Evolutionary conservation across 805 yeast genomes (phyloP).

Genomic region (Kurtzmaniella cleridarum): DNA sequence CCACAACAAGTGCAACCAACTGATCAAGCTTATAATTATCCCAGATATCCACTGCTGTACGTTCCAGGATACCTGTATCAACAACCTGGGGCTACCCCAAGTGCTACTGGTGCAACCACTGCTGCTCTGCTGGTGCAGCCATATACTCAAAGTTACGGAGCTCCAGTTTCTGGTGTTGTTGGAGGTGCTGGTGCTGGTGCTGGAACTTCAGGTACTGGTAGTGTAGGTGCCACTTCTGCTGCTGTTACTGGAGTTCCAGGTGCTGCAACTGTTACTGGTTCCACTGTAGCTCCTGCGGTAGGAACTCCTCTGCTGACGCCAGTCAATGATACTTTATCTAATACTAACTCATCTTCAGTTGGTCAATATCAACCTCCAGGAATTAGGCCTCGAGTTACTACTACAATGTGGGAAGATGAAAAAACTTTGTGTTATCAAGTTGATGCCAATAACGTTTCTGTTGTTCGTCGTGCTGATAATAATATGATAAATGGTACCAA

Average conservation of each 20-base stretch:
- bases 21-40: background rate
- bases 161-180: conserved; percentile 4
- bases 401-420: conserved; percentile 91
- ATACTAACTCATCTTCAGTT: conserved; percentile 22
- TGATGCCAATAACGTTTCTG: conserved; percentile 75
- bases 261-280: background rate
- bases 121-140: conserved; percentile 4
- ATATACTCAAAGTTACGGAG: conserved; percentile 1
- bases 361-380: conserved; percentile 45
- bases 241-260: conserved; percentile 3
- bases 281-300: conserved; percentile 4
- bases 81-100: conserved; percentile 20
- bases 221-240: conserved; percentile 7
- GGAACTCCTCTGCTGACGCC: conserved; percentile 7
- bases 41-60: background rate
- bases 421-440: conserved; percentile 81
- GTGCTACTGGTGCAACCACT: conserved; percentile 6
- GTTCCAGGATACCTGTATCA: conserved; percentile 4
- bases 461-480: conserved; percentile 78
- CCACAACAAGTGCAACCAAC: conserved; percentile 6
- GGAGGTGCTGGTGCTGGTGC: conserved; percentile 2
- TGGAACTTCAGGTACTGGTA: conserved; percentile 10
- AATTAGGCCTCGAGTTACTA: conserved; percentile 61
- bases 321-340: conserved; percentile 11
- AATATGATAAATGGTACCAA: conserved; percentile 86